phyloP scores from a whole-genome alignment of 139 green algal genomes.

The Tetraselmis chui region DNA sequence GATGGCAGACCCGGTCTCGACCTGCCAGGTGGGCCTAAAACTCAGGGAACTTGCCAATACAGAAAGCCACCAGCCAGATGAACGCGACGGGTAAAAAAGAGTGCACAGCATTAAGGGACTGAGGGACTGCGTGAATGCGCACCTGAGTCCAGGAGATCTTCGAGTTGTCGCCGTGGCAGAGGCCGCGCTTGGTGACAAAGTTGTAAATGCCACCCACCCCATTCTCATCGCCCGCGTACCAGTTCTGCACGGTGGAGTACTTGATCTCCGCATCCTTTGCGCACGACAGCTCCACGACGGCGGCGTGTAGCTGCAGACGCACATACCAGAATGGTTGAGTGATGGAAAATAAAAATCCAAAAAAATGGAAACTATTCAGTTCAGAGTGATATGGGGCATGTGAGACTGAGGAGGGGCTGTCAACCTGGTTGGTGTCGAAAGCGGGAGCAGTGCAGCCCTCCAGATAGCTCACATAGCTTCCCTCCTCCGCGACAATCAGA shows the following conservation, averaged over 20 bases:
- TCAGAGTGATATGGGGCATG: neutral
- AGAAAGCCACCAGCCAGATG: neutral
- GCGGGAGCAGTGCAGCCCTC: neutral
- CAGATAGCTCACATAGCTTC: neutral
- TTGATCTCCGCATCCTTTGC: neutral
- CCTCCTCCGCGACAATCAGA: neutral
- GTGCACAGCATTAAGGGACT: neutral
- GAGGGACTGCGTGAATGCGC: slow-evolving; percentile 13
- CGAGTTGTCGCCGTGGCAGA: neutral
- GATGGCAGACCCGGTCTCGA: neutral
- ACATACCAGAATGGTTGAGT: no score
- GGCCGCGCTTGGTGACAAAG: neutral
- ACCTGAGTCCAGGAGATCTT: slow-evolving; percentile 47
- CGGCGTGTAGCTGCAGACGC: slow-evolving; percentile 2
- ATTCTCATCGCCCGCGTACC: neutral
- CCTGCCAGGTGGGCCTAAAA: no score
- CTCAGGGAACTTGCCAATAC: no score
- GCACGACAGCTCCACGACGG: neutral
- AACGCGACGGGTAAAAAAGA: neutral
- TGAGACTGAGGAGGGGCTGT: neutral
- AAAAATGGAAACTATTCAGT: no score
- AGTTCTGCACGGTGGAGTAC: neutral
- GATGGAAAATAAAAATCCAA: no score
- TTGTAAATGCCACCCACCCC: neutral
- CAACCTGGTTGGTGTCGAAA: slow-evolving; percentile 31